Evolutionary conservation across 768 basidiomycete species (phyloP), one percentile per base, ranked within the genome.

Genomic region (Tylopilus vinaceipallidus): DNA sequence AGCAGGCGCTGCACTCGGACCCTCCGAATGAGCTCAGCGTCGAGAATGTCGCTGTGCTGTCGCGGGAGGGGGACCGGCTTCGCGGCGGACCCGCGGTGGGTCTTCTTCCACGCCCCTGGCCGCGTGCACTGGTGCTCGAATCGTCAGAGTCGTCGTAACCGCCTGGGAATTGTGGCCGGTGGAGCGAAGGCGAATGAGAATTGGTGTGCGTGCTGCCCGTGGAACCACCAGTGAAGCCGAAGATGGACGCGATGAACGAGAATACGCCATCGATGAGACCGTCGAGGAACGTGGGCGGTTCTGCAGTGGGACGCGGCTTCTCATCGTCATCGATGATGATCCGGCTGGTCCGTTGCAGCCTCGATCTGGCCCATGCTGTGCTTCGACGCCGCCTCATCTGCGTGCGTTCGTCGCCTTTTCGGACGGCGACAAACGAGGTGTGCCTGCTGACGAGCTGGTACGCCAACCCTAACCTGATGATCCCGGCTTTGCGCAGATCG

Each of bases 361-460:
- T 56, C 7, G 62, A 59, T 35, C 53, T 55, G 10, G 42, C 49
- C 62, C 61, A 57, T 1, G n/a, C 45, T 27, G 7, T 24, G 6
- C 36, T 33, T 30, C 52, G 10, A 39, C 19, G 41, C 12, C 44
- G 47, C 27, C 41, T 45, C 9, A 14, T 19, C 42, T 65, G 56
- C 26, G 11, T 26, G 29, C 24, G 49, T 40, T 58, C 68, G 3
- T 46, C 57, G n/a, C 66, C 70, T 32, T 51, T 58, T 47, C 80
- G 76, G 2, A 80, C 67, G 1, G 79, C 82, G 37, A 85, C 67
- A 55, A 84, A 85, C 2, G 80, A 80, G 0, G 83, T 85, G 50
- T 76, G 62, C 34, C 59, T 57, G 60, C 77, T 83, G 1, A 71
- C 74, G 36, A 85, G 71, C 48, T 77, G 75, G 52, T 83, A 83